These are phyloP conservation scores for Fusarium sp. DNA, from an alignment of 2,329 filamentous ascomycete species.

Conservation along the genomic window DNA sequence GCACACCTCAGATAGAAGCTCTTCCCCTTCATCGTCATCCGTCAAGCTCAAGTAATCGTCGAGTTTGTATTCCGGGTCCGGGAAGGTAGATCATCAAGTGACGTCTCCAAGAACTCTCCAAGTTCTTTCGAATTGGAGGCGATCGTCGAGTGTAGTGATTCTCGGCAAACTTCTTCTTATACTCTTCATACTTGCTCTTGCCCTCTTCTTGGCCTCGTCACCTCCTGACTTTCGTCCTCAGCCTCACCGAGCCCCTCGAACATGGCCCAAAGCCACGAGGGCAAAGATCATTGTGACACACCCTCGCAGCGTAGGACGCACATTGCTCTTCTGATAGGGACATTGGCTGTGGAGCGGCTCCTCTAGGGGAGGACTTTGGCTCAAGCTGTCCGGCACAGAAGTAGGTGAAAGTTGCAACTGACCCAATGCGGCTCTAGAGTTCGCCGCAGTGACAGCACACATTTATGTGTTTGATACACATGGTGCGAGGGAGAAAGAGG, in stretches of 20 bases:
- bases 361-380: not conserved
- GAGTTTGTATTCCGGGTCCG: not conserved
- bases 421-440: slow-evolving; percentile 1
- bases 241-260: not conserved
- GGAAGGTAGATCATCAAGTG: not conserved
- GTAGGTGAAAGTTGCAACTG: slow-evolving; percentile 5
- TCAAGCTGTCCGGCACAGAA: not conserved
- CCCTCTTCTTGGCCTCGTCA: not conserved
- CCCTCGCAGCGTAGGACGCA: slow-evolving; percentile 11
- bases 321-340: not conserved
- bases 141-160: slow-evolving; percentile 7
- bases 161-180: slow-evolving; percentile 20
- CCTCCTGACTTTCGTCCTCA: not conserved
- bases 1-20: not conserved
- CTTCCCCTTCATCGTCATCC: not conserved
- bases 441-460: slow-evolving; percentile 30
- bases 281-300: no score
- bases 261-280: slow-evolving; percentile 21
- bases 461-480: slow-evolving; percentile 15
- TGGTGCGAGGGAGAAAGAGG: not conserved
- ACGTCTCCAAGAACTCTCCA: slow-evolving; percentile 1
- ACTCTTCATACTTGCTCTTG: slow-evolving; percentile 9
- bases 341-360: not conserved
- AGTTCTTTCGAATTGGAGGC: not conserved
- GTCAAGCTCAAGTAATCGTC: not conserved